Conservation (phyloP, 768 basidiomycete genomes). For the Mrakia hoshinonis region DNA sequence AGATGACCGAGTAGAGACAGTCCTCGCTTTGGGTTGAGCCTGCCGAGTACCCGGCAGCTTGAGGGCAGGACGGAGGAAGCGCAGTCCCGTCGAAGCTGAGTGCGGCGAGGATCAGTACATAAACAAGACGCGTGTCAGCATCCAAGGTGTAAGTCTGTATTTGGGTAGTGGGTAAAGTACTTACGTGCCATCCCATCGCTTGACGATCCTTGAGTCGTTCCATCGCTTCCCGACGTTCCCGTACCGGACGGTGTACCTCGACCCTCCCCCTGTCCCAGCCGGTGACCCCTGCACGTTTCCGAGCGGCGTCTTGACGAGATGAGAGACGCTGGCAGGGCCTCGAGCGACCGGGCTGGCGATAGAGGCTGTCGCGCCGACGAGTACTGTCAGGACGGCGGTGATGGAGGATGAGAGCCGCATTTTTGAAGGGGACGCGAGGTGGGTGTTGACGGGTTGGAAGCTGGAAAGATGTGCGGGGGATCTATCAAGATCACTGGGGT, state of each 20-base stretch:
- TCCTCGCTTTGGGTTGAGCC: slow-evolving; percentile 1
- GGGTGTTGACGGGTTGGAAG: no score
- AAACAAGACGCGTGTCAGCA: background rate
- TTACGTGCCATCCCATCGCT: slow-evolving; percentile 11
- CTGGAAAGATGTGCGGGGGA: no score
- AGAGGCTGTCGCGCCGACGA: no score
- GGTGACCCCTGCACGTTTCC: background rate
- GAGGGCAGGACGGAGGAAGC: slow-evolving; percentile 25
- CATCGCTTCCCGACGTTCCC: background rate
- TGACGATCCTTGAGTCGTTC: background rate
- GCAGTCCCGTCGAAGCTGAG: slow-evolving; percentile 17
- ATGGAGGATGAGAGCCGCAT: no score
- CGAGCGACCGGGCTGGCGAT: no score
- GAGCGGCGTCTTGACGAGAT: slow-evolving; percentile 2
- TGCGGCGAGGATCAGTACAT: background rate
- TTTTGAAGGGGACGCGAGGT: no score
- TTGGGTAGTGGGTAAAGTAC: no score
- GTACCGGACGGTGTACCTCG: background rate
- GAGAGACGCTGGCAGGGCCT: no score
- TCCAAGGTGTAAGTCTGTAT: no score
- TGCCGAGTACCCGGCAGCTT: background rate
- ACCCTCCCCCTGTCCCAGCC: background rate
- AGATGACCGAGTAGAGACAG: slow-evolving; percentile 19
- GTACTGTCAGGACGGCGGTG: no score
- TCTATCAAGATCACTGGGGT: no score